Base-by-base conservation (phyloP, 2,329 filamentous ascomycete species). In the Penicillium sp. region DNA sequence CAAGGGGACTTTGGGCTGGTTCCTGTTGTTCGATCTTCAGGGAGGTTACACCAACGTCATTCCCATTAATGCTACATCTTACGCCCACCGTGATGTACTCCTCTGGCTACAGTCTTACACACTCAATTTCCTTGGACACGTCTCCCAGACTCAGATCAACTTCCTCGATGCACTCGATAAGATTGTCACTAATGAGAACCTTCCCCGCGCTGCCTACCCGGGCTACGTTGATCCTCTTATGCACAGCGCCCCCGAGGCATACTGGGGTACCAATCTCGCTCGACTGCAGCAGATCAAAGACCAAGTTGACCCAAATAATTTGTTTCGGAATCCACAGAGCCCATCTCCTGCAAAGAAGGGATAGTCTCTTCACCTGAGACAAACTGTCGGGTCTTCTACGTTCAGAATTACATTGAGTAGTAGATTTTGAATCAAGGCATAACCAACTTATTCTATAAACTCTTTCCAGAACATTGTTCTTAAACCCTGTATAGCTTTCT, bases 51-150 rank as follows among this genome's bases (percentile, higher is more conserved):
- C 84, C 53, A 78, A 75, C 60, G 83, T 87, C 55, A 73, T 82
- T 1, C 70, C 83, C 0, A 66, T 68, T 55, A 75, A 84, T 57
- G 80, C 79, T 12, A 86, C 85, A 0, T 80, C 84, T 9, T 88
- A 85, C 62, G 79, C 81, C 0, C 84, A 88, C 63, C 80, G 85
- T 46, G 82, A 88, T 74, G 83, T 84, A 59, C 62, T 86, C 36
- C 79, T 86, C 69, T 86, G 84, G 71, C 78, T 84, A 61, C 82
- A 87, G 67, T 82, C 80, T 1, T 87, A 86, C 65, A 82, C 77
- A 25, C 66, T 86, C 36, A 81, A 81, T 22, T 61, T 83, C 2
- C 73, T 76, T 0, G 70, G 70, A 1, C 61, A 46, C 1, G 56
- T 86, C 4, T 74, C 73, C 1, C 59, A 35, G 3, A 2, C 30